Conservation (phyloP, 306 rosid species). For the Coriaria nepalensis region DNA sequence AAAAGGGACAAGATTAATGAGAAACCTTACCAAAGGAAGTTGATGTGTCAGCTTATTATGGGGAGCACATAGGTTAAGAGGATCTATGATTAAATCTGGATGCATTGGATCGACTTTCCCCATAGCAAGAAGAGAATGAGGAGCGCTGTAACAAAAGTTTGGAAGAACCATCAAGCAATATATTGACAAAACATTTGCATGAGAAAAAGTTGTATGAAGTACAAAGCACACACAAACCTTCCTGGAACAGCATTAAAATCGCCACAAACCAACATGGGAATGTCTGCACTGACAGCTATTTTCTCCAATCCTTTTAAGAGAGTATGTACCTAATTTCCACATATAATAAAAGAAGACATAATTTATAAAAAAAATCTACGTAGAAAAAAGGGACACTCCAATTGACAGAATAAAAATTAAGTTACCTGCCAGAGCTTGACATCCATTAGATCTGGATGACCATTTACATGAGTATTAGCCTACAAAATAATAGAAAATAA, state of each 20-base stretch:
- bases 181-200: background rate
- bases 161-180: background rate
- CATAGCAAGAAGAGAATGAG: constrained; percentile 86
- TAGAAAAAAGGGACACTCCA: background rate
- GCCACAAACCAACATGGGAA: constrained; percentile 99
- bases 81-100: constrained; percentile 81
- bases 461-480: constrained; percentile 93
- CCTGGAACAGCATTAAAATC: constrained; percentile 92
- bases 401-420: constrained; percentile 6
- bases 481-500: constrained; percentile 15
- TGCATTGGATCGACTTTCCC: constrained; percentile 84
- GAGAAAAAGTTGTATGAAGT: background rate
- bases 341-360: constrained; percentile 8
- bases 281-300: constrained; percentile 88
- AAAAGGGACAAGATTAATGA: background rate
- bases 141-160: constrained; percentile 57
- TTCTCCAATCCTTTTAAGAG: constrained; percentile 92
- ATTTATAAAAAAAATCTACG: background rate
- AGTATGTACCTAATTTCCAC: constrained; percentile 63
- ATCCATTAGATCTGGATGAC: constrained; percentile 70
- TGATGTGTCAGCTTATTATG: constrained; percentile 87
- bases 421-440: constrained; percentile 98
- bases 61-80: constrained; percentile 81
- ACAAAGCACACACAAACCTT: constrained; percentile 39
- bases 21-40: constrained; percentile 64